A percentile compares a stretch with the other conserved stretches of the same genome.
These are phyloP conservation scores for Terfezia boudieri DNA, from an alignment of 495 filamentous ascomycete genomes.

Conservation along the genomic window DNA sequence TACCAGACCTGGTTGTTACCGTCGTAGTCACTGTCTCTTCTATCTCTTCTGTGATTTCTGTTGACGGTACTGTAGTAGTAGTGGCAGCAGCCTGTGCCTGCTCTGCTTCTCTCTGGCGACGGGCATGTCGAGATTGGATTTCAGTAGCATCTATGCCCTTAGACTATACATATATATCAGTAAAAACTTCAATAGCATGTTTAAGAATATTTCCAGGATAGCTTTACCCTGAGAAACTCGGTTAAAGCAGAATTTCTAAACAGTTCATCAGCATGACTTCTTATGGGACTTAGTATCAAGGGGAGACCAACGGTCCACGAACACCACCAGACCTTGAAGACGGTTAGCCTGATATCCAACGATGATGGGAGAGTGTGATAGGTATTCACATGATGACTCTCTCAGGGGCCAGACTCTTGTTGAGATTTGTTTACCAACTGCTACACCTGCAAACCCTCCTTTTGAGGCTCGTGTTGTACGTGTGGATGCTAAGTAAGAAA, in stretches of 20 bases:
- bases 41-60: slow-evolving; percentile 1
- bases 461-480: no score
- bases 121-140: slow-evolving; percentile 8
- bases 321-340: slow-evolving; percentile 1
- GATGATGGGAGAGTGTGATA: no score
- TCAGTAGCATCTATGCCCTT: slow-evolving; percentile 13
- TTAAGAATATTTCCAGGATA: background rate
- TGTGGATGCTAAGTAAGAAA: no score
- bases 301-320: slow-evolving; percentile 12
- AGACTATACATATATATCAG: slow-evolving; percentile 1
- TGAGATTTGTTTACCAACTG: no score
- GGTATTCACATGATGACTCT: no score
- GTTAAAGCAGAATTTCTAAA: slow-evolving; percentile 14
- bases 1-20: background rate
- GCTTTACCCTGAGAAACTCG: slow-evolving; percentile 12
- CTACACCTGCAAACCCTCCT: no score
- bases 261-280: background rate
- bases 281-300: background rate
- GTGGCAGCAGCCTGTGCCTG: slow-evolving; percentile 11
- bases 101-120: slow-evolving; percentile 27
- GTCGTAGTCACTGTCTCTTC: background rate
- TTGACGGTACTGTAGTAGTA: slow-evolving; percentile 5
- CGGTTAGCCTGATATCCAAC: background rate
- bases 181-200: no score
- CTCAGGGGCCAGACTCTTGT: no score